phyloP scores from a whole-genome alignment of 1,284 basidiomycete genomes.

The Fomitopsis palustris region DNA sequence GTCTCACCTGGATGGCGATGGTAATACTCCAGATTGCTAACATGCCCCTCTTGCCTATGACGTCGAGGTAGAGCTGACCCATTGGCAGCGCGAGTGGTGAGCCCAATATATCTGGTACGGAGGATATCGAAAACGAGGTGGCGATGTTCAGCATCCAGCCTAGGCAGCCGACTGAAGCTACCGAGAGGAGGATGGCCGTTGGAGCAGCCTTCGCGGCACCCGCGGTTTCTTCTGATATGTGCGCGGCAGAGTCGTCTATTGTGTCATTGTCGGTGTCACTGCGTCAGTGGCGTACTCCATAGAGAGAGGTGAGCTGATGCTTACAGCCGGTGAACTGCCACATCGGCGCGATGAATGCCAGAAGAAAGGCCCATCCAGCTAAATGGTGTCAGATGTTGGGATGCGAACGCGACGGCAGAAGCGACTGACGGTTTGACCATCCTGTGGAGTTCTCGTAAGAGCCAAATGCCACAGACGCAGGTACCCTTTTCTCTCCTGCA shows the following conservation, averaged over 20 bases:
- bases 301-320: slow-evolving; percentile 16
- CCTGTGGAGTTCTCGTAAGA: slow-evolving; percentile 70
- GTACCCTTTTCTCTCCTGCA: slow-evolving; percentile 53
- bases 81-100: slow-evolving; percentile 57
- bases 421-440: slow-evolving; percentile 51
- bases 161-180: slow-evolving; percentile 49
- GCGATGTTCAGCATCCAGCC: slow-evolving; percentile 63
- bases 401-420: neutral
- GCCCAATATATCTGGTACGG: slow-evolving; percentile 46
- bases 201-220: slow-evolving; percentile 67
- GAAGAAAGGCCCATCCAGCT: slow-evolving; percentile 72
- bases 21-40: slow-evolving; percentile 66
- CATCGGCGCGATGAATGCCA: slow-evolving; percentile 72
- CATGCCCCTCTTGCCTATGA: slow-evolving; percentile 67
- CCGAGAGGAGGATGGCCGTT: slow-evolving; percentile 68
- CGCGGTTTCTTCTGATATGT: slow-evolving; percentile 70
- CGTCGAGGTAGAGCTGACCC: slow-evolving; percentile 65
- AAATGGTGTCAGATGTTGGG: slow-evolving; percentile 1
- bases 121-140: slow-evolving; percentile 57
- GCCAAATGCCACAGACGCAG: slow-evolving; percentile 65
- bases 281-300: neutral
- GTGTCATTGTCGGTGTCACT: too few relatives aligned
- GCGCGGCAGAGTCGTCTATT: slow-evolving; percentile 71
- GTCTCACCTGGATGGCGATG: slow-evolving; percentile 59
- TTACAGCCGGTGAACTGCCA: slow-evolving; percentile 75